Evolutionary conservation across 306 rosid genomes (phyloP), one percentile per base, ranked within the genome.

Genomic region (Casuarina glauca): DNA sequence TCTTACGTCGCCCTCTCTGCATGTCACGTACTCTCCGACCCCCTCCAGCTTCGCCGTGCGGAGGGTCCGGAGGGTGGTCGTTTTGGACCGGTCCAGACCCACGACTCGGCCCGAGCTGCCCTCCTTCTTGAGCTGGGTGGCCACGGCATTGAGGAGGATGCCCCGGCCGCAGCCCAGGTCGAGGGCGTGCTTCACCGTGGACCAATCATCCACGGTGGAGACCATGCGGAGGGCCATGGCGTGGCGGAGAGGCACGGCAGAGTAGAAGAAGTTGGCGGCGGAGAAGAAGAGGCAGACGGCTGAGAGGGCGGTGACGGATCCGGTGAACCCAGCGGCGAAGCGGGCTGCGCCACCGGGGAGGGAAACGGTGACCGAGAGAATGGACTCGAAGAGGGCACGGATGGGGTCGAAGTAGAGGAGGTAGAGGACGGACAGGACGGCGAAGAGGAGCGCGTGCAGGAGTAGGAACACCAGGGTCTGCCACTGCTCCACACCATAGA

Each of bases 141-240:
- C 99, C 1, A 96, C 99, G 61, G 97, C 94, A 90, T 93, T 96
- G 10, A 96, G 85, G 26, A 96, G 96, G 62, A 96, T 91, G 9
- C 99, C 99, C 0, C 98, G 87, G 81, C 99, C 99, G 78, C 99
- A 96, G 72, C 99, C 99, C 45, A 96, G 86, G 89, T 96, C 99
- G 1, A 96, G 91, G 17, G 96, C 99, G n/a, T 84, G 93, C 52
- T 89, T 91, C 26, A 96, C 99, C 15, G 97, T 88, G 2, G 99
- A 96, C 99, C 99, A 96, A 87, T 93, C 96, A 80, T 77, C 46
- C 70, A 96, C 96, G 15, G 93, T 85, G 86, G 82, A 69, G 78
- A 96, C 97, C 76, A 96, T 96, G 49, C 96, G 86, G 79, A 91
- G 94, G 9, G 97, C 94, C 92, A 96, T 90, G 78, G 91, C 96